Evolutionary conservation across 2,329 filamentous ascomycete genomes (phyloP), one percentile per base, ranked within the genome.

Genomic region (Gremmenia infestans): DNA sequence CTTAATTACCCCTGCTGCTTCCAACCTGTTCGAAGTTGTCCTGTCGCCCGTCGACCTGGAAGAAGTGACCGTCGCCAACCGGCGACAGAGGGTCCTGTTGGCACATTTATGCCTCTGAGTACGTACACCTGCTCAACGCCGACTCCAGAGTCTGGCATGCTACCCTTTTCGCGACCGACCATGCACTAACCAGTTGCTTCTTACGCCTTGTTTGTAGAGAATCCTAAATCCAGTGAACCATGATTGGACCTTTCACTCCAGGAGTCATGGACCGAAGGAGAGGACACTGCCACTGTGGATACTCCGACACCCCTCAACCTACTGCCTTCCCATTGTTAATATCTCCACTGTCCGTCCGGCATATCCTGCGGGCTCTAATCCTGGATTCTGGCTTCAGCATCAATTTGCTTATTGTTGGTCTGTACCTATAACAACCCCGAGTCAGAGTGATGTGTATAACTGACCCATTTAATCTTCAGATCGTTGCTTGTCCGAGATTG

Each of bases 21-120:
- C 54, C 6, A 35, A 35, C 17, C 25, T 32, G 12, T 14, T 14
- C 23, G 39, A 51, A 11, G 23, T 14, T 43, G 48, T n/a, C 39
- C n/a, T 2, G 9, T 28, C n/a, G 42, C 40, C 15, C 50, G 6
- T 55, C 39, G 36, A 48, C 25, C 23, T 35, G 19, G 25, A 32
- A 39, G 48, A 32, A 50, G 12, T 48, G 55, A 62, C 53, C 53
- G 56, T 63, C 54, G 55, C 59, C 62, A 53, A 32, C 58, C 59
- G 55, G 56, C 62, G 52, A 58, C 53, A 39, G 50, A 51, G 35
- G 45, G 52, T 60, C 54, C 45, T 25, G 8, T 42, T 57, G 66
- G 64, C 62, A 67, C 64, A 65, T 58, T 63, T 37, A 61, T 66
- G 65, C 63, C 64, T 40, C 45, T 58, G 66, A 67, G 67, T 69